Base-by-base conservation (phyloP, 306 rosid species). In the Vigna mungo region DNA sequence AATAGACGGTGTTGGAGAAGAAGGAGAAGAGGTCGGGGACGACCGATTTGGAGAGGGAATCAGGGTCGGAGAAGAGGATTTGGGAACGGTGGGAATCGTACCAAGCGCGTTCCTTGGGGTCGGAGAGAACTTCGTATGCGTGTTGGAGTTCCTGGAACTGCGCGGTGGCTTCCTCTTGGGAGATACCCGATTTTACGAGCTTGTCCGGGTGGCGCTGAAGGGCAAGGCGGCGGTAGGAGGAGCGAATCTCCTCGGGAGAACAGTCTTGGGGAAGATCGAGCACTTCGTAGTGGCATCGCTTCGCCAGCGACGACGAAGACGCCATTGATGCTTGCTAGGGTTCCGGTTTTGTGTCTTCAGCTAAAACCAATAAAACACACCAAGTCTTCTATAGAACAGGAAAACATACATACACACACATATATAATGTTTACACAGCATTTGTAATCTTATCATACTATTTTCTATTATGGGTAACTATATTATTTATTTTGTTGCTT, bases 241-340 rank as follows among this genome's bases (percentile, higher is more conserved):
- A 82, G 5, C 96, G 92, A 78, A 95, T 92, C 59, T 92, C 97
- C 9, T 91, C 98, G 72, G 94, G 71, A 6, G 90, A 4, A 78
- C 84, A 91, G 55, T 90, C 94, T 3, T 64, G 89, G 32, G 78
- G 64, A 23, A 95, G 82, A 1, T 90, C 96, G 0, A 95, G 88
- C 1, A 92, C 97, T 87, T 95, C 98, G 81, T 95, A 92, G 82
- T 95, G 96, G 97, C 99, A 95, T 69, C 98, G 92, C 82, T 90
- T 91, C 13, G 77, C 87, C 51, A 89, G 1, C 16, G 52, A 47
- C 52, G 52, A 47, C n/a, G 52, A 72, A 37, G 93, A 68, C 46
- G 93, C 87, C 92, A 84, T 83, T 84, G 73, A 34, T 61, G 62
- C 2, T 59, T 59, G 47, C 52, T 85, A 79, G 86, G 83, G 66